A percentile compares a stretch with the other conserved stretches of the same genome.
Conservation (phyloP, 345 rosid species). For the Erysimum cheiranthoides region DNA sequence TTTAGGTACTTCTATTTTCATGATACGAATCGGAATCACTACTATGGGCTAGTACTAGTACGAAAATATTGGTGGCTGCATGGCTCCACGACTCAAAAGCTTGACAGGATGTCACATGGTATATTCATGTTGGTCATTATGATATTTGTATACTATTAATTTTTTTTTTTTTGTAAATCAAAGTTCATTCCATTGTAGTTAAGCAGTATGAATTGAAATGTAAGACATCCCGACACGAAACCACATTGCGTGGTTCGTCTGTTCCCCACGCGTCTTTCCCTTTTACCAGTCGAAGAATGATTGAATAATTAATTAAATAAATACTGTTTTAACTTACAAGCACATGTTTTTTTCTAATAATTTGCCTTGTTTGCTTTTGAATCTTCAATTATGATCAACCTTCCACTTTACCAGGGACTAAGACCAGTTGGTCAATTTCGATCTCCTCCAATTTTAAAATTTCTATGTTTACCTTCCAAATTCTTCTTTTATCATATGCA, state of each 20-base stretch:
- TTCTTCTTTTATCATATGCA: background rate
- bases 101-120: background rate
- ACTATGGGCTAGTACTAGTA: too few species aligned
- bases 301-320: background rate
- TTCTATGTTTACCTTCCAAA: background rate
- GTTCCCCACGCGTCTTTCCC: slow-evolving; percentile 40
- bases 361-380: slow-evolving; percentile 20
- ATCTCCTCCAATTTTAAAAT: slow-evolving; percentile 17
- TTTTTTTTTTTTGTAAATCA: background rate
- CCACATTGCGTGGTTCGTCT: slow-evolving; percentile 27
- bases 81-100: background rate
- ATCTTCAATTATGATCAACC: slow-evolving; percentile 27
- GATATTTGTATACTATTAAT: background rate
- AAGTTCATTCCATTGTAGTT: background rate
- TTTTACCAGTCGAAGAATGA: background rate
- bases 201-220: slow-evolving; percentile 19
- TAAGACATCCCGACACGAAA: slow-evolving; percentile 30
- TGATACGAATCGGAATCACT: background rate
- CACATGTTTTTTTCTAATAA: slow-evolving; percentile 37
- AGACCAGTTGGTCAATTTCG: slow-evolving; percentile 26
- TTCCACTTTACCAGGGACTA: slow-evolving; percentile 28
- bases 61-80: background rate
- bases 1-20: background rate
- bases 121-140: background rate
- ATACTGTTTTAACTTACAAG: slow-evolving; percentile 16